Percentiles rank a stretch among this genome's conserved stretches.
Conservation (phyloP, 2,329 filamentous ascomycete species). For the Fusarium camptoceras region DNA sequence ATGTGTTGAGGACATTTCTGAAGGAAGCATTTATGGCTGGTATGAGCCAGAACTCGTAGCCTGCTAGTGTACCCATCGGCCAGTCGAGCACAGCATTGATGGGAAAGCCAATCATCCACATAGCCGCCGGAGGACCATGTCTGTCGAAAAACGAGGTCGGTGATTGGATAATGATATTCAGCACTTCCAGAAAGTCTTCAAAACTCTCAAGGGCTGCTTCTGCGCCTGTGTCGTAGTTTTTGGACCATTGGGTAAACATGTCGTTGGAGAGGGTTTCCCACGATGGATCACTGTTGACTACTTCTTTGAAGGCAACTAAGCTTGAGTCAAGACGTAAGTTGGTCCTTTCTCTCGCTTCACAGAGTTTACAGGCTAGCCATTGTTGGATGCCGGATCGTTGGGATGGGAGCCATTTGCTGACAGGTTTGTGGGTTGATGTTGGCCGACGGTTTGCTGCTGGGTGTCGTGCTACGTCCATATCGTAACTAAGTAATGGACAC, state of each 20-base stretch:
- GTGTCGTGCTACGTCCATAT: neutral
- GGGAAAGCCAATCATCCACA: constrained; percentile 11
- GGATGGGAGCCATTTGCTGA: constrained; percentile 1
- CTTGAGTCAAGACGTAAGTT: neutral
- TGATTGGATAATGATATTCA: neutral
- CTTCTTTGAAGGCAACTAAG: neutral
- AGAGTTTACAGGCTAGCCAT: neutral
- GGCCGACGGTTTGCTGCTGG: neutral
- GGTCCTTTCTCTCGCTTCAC: neutral
- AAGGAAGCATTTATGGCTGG: neutral
- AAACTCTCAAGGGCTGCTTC: neutral
- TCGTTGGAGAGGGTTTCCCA: neutral
- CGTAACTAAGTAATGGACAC: rapidly evolving
- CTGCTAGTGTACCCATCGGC: constrained; percentile 24
- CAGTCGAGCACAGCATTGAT: constrained; percentile 21
- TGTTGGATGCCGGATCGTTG: neutral
- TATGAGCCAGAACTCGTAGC: constrained; percentile 24
- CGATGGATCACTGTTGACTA: neutral
- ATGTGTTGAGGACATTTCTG: neutral
- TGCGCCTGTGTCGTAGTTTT: constrained; percentile 8
- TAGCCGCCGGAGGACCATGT: neutral
- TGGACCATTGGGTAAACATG: constrained; percentile 19
- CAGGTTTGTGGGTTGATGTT: neutral
- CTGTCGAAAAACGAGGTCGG: neutral
- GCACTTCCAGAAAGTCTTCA: neutral